Evolutionary conservation across 1,284 basidiomycete species (phyloP).

Genomic region (Bondarzewia mesenterica): DNA sequence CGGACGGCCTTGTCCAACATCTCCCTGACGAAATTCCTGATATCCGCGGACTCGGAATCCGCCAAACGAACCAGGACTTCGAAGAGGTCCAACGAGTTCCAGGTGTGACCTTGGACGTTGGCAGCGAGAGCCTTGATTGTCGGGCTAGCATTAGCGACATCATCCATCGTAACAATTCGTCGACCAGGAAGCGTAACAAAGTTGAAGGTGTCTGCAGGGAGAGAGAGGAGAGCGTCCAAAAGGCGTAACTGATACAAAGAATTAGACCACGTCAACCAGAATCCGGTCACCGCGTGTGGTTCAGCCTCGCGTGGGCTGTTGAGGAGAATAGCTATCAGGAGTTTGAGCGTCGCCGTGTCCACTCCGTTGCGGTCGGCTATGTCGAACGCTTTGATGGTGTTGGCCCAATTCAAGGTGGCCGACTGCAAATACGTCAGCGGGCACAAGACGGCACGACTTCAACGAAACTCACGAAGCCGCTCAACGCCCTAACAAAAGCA

Average conservation of each 20-base stretch:
- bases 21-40: slow-evolving; percentile 72
- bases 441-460: slow-evolving; percentile 8
- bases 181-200: slow-evolving; percentile 80
- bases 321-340: slow-evolving; percentile 72
- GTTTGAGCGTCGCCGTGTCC: slow-evolving; percentile 75
- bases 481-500: slow-evolving; percentile 63
- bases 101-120: slow-evolving; percentile 83
- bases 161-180: slow-evolving; percentile 78
- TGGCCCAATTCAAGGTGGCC: slow-evolving; percentile 62
- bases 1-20: slow-evolving; percentile 90
- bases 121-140: slow-evolving; percentile 81
- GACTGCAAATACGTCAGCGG: slow-evolving; percentile 13
- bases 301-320: slow-evolving; percentile 65
- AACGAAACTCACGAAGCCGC: slow-evolving; percentile 50
- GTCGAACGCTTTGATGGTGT: slow-evolving; percentile 74
- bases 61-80: slow-evolving; percentile 79
- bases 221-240: slow-evolving; percentile 79
- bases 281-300: slow-evolving; percentile 70
- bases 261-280: slow-evolving; percentile 82
- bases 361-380: slow-evolving; percentile 70
- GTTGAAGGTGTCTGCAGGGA: slow-evolving; percentile 87
- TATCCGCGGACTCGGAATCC: slow-evolving; percentile 63
- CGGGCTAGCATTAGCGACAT: slow-evolving; percentile 77
- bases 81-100: slow-evolving; percentile 92
- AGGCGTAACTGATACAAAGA: slow-evolving; percentile 81